Evolutionary conservation across 1,284 basidiomycete genomes (phyloP).

Genomic region (Volvariella surrecta): DNA sequence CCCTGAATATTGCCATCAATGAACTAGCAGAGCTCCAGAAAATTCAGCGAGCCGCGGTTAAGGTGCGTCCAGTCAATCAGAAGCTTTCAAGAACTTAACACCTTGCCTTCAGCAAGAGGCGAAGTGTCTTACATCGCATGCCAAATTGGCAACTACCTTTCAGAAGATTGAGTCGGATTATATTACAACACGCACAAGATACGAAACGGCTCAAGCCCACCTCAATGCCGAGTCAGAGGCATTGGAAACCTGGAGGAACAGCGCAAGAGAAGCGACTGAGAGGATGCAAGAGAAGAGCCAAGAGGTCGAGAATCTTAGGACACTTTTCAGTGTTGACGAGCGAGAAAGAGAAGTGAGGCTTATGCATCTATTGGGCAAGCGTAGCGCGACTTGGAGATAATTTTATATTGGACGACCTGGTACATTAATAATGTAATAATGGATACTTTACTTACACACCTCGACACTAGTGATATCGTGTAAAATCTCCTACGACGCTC

Average conservation of each 20-base stretch:
- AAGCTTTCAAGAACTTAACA: background rate
- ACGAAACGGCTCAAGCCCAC: slow-evolving; percentile 36
- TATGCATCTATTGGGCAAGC: slow-evolving; percentile 21
- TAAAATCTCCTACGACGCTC: slow-evolving; percentile 40
- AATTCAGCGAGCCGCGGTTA: slow-evolving; percentile 42
- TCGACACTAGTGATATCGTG: background rate
- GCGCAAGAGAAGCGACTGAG: slow-evolving; percentile 37
- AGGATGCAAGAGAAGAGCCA: slow-evolving; percentile 42
- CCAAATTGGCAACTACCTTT: slow-evolving; percentile 31
- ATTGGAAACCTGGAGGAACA: slow-evolving; percentile 34
- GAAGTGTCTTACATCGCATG: slow-evolving; percentile 32
- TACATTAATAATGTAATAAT: background rate
- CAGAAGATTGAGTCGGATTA: slow-evolving; percentile 42
- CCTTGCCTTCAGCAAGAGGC: slow-evolving; percentile 32
- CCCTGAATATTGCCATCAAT: slow-evolving; percentile 34
- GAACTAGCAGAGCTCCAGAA: slow-evolving; percentile 47
- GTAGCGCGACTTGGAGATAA: no score
- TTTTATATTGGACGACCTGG: background rate
- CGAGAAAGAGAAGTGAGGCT: slow-evolving; percentile 38
- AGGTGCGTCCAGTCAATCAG: slow-evolving; percentile 25
- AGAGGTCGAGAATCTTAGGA: slow-evolving; percentile 42
- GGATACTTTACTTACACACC: background rate
- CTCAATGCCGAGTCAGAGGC: slow-evolving; percentile 33
- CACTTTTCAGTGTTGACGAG: slow-evolving; percentile 43
- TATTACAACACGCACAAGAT: slow-evolving; percentile 35